Base-by-base conservation (phyloP, 83 land plant species). In the Picea engelmannii region DNA sequence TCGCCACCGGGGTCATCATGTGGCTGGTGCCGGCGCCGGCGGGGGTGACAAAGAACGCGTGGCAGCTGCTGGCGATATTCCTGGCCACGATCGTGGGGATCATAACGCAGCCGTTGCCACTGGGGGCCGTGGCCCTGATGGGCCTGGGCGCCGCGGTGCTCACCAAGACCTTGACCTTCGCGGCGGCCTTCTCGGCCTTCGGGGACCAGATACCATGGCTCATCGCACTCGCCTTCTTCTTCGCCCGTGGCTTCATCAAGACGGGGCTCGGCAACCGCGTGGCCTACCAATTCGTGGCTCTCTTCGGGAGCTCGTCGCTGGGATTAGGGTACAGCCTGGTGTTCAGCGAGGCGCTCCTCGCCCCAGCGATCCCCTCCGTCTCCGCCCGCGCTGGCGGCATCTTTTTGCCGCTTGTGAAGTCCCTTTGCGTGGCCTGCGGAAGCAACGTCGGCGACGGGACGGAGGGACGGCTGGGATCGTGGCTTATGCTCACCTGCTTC, bases 101-200 rank as follows among this genome's bases (percentile, higher is more conserved):
- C 85, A 93, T 97, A 82, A 92, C 97, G 13, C 96, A 94, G 80
- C 99, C 99, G 4, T 79, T 97, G 27, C 98, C 99, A 1, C 87
- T 97, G 20, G 99, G 99, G 1, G 99, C 99, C 55, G 96, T 94
- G 75, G 98, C 99, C 25, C 80, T 97, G 25, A 85, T 97, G 92
- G 99, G 96, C 18, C 84, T 96, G 20, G 96, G 96, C 49, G 98
- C 99, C 2, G 84, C 91, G 58, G 99, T 97, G 17, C 83, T 97
- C 42, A 95, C 99, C 21, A 97, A 95, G 65, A 97, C 99, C 60
- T 93, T 97, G 15, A 86, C 97, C 3, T 97, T 97, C 83, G 82
- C 99, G 55, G 98, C 98, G 1, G 99, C 99, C 10, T 97, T 97
- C 90, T 96, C 98, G 44, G 98, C 98, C 21, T 97, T 97, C 71